Evolutionary conservation across 2,329 filamentous ascomycete species (phyloP).

Genomic region (Xylaria sp.): DNA sequence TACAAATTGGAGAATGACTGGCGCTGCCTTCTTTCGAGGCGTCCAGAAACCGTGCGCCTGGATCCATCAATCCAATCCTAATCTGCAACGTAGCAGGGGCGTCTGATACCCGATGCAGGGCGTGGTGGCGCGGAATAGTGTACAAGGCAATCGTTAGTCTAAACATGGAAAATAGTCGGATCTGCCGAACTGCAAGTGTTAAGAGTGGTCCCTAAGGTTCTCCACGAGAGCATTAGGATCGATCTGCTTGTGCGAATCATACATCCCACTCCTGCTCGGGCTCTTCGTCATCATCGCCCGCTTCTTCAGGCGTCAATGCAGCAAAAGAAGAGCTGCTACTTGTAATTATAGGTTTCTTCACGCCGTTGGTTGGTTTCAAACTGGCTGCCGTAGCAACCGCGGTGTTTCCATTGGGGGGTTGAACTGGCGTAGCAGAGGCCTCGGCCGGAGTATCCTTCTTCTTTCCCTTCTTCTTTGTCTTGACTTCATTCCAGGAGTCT

Average conservation of each 20-base stretch:
- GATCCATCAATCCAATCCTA: conserved; percentile 35
- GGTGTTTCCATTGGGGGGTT: conserved; percentile 29
- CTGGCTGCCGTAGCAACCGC: conserved; percentile 24
- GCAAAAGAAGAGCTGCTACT: conserved; percentile 44
- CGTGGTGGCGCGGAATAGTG: conserved; percentile 28
- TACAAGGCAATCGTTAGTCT: conserved; percentile 35
- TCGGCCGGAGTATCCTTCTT: conserved; percentile 51
- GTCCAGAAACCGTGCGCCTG: conserved; percentile 28
- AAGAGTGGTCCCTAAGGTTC: conserved; percentile 6
- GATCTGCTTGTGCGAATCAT: conserved; percentile 30
- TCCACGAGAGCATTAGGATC: background rate
- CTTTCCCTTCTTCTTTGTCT: conserved; percentile 49
- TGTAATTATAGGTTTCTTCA: conserved; percentile 40
- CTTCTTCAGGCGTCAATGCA: conserved; percentile 42
- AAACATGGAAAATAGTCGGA: conserved; percentile 21
- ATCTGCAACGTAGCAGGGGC: conserved; percentile 21
- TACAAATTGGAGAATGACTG: conserved; percentile 30
- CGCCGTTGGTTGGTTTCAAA: conserved; percentile 35
- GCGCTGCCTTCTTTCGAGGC: conserved; percentile 27
- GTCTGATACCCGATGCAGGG: conserved; percentile 28
- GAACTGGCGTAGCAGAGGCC: conserved; percentile 31
- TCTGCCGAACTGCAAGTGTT: background rate
- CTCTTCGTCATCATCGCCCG: conserved; percentile 40
- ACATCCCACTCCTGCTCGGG: conserved; percentile 45
- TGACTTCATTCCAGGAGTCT: conserved; percentile 63